Base-by-base conservation (phyloP, 768 basidiomycete species). In the Hemileccinum rubropunctum region DNA sequence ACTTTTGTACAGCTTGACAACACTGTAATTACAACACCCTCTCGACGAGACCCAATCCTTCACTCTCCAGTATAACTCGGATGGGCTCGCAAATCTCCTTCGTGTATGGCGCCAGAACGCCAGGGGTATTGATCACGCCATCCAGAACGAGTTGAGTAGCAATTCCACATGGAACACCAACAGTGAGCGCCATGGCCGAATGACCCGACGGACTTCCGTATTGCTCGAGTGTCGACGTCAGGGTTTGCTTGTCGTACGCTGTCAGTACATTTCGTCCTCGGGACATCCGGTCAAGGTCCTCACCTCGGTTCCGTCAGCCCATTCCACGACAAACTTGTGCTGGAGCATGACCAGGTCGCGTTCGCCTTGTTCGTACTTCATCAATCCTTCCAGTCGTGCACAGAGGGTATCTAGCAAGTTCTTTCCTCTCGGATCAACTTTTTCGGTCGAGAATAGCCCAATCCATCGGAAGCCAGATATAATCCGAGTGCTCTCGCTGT, bases 311-410 rank as follows among this genome's bases (percentile, higher is more conserved):
- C 95, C 94, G 62, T 98, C 91, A 30, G 80, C 76, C 81, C 88
- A 89, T 65, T 94, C 85, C 33, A 98, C 85, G 59, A 91, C 73
- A 66, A 99, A 98, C 76, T 95, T 95, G 81, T 99, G 95, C 73
- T 98, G 95, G 47, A 99, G 83, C 85, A 98, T 91, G 52, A 99
- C 91, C 53, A 98, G 81, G 69, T 99, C 95, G 11, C 91, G 86
- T 71, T 98, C 94, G 55, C 91, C 91, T 41, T 76, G 71, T 55
- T 85, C 88, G 72, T 95, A 98, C 69, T 84, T 81, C 91, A 98
- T 97, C 66, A 95, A 79, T 52, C 76, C 81, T 76, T 99, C 95
- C 42, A 99, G 80, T 18, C 79, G 84, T 3, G 82, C 90, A 66
- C 95, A 97, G 52, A 99, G 86, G 4, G 97, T 95, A 71, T 97